These are phyloP conservation scores for Taiozyma sp. DNA, from an alignment of 1,139 yeast genomes.

Conservation along the genomic window DNA sequence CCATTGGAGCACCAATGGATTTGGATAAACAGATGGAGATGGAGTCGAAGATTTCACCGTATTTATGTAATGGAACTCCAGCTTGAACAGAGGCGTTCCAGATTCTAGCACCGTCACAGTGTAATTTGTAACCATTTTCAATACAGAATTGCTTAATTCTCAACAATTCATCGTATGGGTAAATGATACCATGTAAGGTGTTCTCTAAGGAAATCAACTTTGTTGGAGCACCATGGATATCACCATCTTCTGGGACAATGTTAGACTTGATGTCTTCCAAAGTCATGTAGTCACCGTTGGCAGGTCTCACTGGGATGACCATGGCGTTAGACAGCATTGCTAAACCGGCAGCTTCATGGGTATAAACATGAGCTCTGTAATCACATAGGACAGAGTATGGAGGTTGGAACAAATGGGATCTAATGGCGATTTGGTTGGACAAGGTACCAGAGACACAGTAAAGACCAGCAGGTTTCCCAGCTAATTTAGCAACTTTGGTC, in stretches of 20 bases:
- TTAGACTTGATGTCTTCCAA: constrained; percentile 60
- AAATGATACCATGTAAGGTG: constrained; percentile 68
- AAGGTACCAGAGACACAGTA: constrained; percentile 89
- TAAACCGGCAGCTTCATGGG: constrained; percentile 77
- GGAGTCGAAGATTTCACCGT: constrained; percentile 78
- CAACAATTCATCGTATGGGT: constrained; percentile 76
- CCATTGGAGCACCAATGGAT: constrained; percentile 93
- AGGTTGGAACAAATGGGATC: constrained; percentile 78
- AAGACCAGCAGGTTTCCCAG: constrained; percentile 82
- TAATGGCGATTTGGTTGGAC: constrained; percentile 82
- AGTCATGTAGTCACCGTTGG: constrained; percentile 61
- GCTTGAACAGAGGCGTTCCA: constrained; percentile 87
- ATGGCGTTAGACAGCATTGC: constrained; percentile 82
- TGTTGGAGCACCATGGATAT: constrained; percentile 82
- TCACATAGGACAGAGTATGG: constrained; percentile 81
- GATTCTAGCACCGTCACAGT: constrained; percentile 93
- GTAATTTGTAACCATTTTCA: constrained; percentile 59
- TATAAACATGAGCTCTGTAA: constrained; percentile 65
- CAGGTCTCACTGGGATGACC: constrained; percentile 68
- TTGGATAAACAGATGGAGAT: constrained; percentile 88
- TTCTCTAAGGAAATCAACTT: constrained; percentile 72
- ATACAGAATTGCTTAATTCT: constrained; percentile 71
- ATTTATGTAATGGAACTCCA: constrained; percentile 64
- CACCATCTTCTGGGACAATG: constrained; percentile 57
- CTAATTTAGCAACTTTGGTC: constrained; percentile 54